phyloP scores from a whole-genome alignment of 306 rosid genomes.

The Cucumis hystrix region DNA sequence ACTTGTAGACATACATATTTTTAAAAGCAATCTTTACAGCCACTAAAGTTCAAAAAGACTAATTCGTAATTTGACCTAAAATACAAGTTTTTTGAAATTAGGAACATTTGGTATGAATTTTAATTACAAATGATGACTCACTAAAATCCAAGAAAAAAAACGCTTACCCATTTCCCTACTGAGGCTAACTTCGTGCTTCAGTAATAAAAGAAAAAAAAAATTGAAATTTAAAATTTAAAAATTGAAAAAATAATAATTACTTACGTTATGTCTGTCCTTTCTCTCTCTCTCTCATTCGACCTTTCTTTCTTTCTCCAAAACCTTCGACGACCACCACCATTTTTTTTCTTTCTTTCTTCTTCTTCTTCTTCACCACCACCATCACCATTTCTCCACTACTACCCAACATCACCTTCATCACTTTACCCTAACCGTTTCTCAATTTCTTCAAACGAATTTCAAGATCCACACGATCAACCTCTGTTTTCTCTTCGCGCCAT shows the following conservation, averaged over 20 bases:
- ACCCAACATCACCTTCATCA: constrained; percentile 15
- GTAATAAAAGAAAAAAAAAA: not conserved
- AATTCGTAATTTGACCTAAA: not conserved
- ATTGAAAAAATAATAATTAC: not conserved
- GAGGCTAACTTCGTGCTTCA: not conserved
- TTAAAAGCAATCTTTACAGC: too few species aligned
- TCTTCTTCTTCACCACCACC: not conserved
- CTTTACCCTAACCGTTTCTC: not conserved
- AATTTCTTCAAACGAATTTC: not conserved
- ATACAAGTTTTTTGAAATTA: not conserved
- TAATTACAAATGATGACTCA: not conserved
- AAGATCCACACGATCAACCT: constrained; percentile 2
- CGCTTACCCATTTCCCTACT: not conserved
- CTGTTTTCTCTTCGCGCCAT: not conserved
- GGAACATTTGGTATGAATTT: not conserved
- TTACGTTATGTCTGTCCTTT: not conserved
- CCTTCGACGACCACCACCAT: constrained; percentile 13
- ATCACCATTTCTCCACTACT: not conserved
- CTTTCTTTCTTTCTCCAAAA: constrained; percentile 17
- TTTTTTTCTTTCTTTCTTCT: too few species aligned
- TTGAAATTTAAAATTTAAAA: not conserved
- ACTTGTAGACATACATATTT: too few species aligned
- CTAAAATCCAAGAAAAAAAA: not conserved
- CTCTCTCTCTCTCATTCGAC: not conserved
- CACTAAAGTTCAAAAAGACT: not conserved